These are phyloP conservation scores for Aspergillus awamori DNA, from an alignment of 2,329 filamentous ascomycete species.

Conservation along the genomic window DNA sequence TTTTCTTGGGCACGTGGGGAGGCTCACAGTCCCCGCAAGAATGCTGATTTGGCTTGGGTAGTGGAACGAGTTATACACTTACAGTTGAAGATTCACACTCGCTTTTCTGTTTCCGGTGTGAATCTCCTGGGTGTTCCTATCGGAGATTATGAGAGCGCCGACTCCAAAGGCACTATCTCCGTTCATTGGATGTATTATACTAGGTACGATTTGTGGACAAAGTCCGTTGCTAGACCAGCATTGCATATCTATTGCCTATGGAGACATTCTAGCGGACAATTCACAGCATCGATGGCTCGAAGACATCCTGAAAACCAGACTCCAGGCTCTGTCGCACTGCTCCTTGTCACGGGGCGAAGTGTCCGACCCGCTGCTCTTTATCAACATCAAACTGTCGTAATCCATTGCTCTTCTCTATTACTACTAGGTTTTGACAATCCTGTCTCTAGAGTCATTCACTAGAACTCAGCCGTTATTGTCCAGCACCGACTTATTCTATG, in stretches of 20 bases:
- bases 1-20: constrained; percentile 34
- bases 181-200: constrained; percentile 37
- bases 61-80: not conserved
- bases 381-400: constrained; percentile 24
- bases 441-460: too few relatives aligned
- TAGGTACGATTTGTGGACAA: constrained; percentile 30
- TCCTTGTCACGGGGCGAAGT: constrained; percentile 20
- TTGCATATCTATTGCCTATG: constrained; percentile 20
- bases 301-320: constrained; percentile 17
- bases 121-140: constrained; percentile 26
- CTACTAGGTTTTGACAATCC: constrained; percentile 15
- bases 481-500: too few relatives aligned
- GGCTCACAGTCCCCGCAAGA: not conserved
- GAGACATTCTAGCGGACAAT: constrained; percentile 15
- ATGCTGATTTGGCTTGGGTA: not conserved
- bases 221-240: constrained; percentile 22
- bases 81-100: constrained; percentile 32
- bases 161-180: constrained; percentile 22
- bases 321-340: constrained; percentile 17
- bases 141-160: constrained; percentile 30
- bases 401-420: constrained; percentile 19
- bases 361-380: constrained; percentile 21
- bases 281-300: constrained; percentile 24
- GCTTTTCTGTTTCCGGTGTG: constrained; percentile 28
- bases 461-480: too few relatives aligned